phyloP scores from a whole-genome alignment of 108 stramenopile species.

The Pseudonitzschia delicatissima region DNA sequence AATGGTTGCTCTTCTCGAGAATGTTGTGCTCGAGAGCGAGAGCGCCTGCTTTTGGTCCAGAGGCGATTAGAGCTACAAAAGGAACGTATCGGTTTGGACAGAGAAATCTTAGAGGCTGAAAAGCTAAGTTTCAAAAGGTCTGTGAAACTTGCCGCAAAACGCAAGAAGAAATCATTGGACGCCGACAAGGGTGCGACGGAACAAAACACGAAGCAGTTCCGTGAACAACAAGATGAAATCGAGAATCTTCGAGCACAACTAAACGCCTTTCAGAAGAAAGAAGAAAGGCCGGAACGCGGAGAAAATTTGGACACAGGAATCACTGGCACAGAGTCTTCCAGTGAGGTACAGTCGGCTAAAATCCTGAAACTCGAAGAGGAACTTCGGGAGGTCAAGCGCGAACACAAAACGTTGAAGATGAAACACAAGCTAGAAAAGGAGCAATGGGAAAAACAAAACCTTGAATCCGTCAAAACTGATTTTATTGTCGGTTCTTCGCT shows the following conservation, averaged over 20 bases:
- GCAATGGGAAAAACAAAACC: not conserved
- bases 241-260: not conserved
- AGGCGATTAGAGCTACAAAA: slow-evolving; percentile 22
- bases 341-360: not conserved
- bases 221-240: not conserved
- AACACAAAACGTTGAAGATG: not conserved
- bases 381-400: not conserved
- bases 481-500: not conserved
- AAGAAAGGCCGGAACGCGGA: not conserved
- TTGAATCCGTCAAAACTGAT: not conserved
- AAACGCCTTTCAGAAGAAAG: not conserved
- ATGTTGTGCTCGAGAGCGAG: slow-evolving; percentile 2
- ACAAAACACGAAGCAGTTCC: not conserved
- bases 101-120: slow-evolving; percentile 28
- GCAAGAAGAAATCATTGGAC: not conserved
- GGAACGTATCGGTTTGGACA: slow-evolving; percentile 28
- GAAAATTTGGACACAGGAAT: not conserved
- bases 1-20: no score
- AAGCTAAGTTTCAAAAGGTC: slow-evolving; percentile 20
- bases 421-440: not conserved
- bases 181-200: not conserved
- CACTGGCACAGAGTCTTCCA: not conserved
- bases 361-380: slow-evolving; percentile 8
- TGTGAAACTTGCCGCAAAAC: slow-evolving; percentile 8
- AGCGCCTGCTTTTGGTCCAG: slow-evolving; percentile 17